Evolutionary conservation across 2,329 filamentous ascomycete species (phyloP).

Genomic region (Apiospora phragmitis): DNA sequence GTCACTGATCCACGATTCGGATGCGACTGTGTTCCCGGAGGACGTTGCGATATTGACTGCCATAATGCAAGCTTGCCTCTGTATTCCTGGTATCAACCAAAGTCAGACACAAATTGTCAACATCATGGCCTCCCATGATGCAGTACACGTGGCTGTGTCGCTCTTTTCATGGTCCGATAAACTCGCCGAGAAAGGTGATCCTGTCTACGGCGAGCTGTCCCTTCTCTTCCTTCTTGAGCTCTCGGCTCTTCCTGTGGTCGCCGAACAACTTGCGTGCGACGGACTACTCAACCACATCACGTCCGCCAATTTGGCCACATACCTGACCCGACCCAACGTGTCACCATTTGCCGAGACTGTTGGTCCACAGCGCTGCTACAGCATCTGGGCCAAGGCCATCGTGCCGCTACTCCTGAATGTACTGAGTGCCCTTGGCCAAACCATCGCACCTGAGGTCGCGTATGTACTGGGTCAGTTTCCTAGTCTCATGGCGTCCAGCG

Average conservation of each 20-base stretch:
- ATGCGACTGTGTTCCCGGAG: constrained; percentile 65
- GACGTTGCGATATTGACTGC: constrained; percentile 88
- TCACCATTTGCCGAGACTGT: constrained; percentile 77
- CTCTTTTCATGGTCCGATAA: constrained; percentile 94
- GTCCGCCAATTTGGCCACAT: constrained; percentile 75
- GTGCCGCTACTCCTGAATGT: constrained; percentile 88
- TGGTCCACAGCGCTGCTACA: constrained; percentile 72
- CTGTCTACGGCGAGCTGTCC: constrained; percentile 90
- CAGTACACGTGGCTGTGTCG: constrained; percentile 77
- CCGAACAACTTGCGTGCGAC: constrained; percentile 88
- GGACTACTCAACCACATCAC: constrained; percentile 78
- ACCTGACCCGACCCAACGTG: constrained; percentile 70
- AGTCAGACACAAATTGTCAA: constrained; percentile 70
- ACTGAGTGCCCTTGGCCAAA: constrained; percentile 75
- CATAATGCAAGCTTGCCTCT: constrained; percentile 80
- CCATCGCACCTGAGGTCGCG: constrained; percentile 80
- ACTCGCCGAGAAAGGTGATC: constrained; percentile 75
- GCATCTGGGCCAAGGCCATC: constrained; percentile 86
- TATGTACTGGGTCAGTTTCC: constrained; percentile 90
- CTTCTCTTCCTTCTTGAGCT: constrained; percentile 86
- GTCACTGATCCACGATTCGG: constrained; percentile 76
- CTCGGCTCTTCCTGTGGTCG: constrained; percentile 76
- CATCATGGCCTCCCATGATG: constrained; percentile 69
- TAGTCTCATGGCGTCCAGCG: constrained; percentile 70
- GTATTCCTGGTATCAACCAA: constrained; percentile 73